Evolutionary conservation across 352 stramenopile species (phyloP), one percentile per base, ranked within the genome.

Genomic region (Phytophthora sp.): DNA sequence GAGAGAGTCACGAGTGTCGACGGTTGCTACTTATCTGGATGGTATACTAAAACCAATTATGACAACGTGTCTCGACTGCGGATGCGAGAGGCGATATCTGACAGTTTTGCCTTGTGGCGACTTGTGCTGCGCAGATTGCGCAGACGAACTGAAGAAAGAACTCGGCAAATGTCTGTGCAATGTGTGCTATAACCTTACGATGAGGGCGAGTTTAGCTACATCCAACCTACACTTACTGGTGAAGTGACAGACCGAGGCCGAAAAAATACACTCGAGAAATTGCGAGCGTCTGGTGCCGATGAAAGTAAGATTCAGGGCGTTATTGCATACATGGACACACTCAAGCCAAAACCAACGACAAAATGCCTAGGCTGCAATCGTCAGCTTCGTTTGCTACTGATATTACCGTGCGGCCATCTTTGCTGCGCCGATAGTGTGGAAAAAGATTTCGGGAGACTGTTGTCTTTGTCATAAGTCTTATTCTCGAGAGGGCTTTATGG

Each of bases 341-440:
- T 72, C 0, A 45, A 56, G 7, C 45, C 62, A 12, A 74, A 74
- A 1, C 20, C 74, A 8, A 44, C 69, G 21, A 89, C 62, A 4
- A n/a, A 70, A 10, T 98, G 95, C 57, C 69, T 67, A 26, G 60
- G 64, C 15, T 98, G 95, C 55, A 63, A 67, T 5, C 68, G 93
- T 0, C 32, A 86, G 23, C 48, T 98, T 2, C 83, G 91, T 43
- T 76, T 94, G 35, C 69, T 98, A 0, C 82, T 98, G 67, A 48
- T 98, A 11, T 64, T 97, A 6, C 88, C 92, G 5, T 98, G 95
- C 66, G 91, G 89, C 4, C 74, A 96, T 62, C 62, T 98, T 7
- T 76, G 91, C 39, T 98, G 95, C 59, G 84, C 91, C 1, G 91
- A 98, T 46, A 98, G 95, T 48, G 70, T 96, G 2, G 82, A 97